These are phyloP conservation scores for Lasiodiplodia theobromae DNA, from an alignment of 2,329 filamentous ascomycete species.

Conservation along the genomic window DNA sequence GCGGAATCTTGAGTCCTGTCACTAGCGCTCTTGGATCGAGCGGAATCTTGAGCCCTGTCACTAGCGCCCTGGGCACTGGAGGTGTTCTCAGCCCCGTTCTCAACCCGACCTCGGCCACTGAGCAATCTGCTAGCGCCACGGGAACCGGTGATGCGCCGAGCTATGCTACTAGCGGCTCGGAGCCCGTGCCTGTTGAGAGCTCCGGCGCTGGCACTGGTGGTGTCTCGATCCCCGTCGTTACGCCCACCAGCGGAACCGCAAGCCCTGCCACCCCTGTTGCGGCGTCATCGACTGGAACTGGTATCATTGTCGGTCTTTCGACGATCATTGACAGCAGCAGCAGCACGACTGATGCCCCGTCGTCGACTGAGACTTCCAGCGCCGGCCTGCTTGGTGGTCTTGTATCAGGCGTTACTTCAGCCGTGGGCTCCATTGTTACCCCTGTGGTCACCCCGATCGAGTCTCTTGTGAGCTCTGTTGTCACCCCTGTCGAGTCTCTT, in stretches of 20 bases:
- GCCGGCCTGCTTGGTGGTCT: constrained; percentile 20
- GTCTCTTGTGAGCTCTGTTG: neutral
- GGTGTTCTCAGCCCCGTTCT: constrained; percentile 17
- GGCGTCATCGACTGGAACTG: constrained; percentile 31
- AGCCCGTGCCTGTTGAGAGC: constrained; percentile 34
- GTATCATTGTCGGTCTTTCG: constrained; percentile 44
- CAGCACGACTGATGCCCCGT: constrained; percentile 26
- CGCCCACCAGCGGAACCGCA: constrained; percentile 13
- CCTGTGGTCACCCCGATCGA: constrained; percentile 2
- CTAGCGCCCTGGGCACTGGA: constrained; percentile 19
- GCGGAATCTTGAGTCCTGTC: constrained; percentile 18
- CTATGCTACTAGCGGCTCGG: constrained; percentile 32
- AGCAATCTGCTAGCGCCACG: constrained; percentile 29
- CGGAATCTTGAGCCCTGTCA: constrained; percentile 16
- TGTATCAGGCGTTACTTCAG: constrained; percentile 22
- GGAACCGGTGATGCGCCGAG: constrained; percentile 27
- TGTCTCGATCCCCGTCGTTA: constrained; percentile 20
- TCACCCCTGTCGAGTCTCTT: constrained; percentile 5
- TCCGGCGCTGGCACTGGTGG: constrained; percentile 22
- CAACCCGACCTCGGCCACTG: constrained; percentile 2
- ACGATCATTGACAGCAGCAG: constrained; percentile 37
- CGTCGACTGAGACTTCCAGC: constrained; percentile 18
- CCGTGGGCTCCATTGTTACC: constrained; percentile 4
- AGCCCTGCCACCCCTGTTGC: constrained; percentile 9
- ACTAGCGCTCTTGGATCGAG: constrained; percentile 5